phyloP scores from a whole-genome alignment of 768 basidiomycete genomes.

The Psilocybe sp. region DNA sequence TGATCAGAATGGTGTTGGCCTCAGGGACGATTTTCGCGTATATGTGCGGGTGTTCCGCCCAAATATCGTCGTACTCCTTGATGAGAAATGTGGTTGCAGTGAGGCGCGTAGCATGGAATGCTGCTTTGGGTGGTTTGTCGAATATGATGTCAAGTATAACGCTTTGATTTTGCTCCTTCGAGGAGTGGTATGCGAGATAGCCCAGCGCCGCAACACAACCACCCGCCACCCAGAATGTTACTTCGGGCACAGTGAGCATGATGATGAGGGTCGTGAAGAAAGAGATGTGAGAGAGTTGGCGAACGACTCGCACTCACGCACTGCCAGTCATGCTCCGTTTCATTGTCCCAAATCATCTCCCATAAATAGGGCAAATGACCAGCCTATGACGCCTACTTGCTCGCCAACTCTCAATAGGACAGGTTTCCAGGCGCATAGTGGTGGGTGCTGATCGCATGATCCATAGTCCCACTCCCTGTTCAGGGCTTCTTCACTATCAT shows the following conservation, averaged over 20 bases:
- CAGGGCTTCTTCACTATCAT: too few species aligned
- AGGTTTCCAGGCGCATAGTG: too few species aligned
- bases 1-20: slow-evolving; percentile 40
- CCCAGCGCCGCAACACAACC: slow-evolving; percentile 10
- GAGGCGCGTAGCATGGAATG: slow-evolving; percentile 28
- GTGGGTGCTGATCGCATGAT: too few species aligned
- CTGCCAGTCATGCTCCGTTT: too few species aligned
- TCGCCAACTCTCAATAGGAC: too few species aligned
- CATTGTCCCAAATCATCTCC: too few species aligned
- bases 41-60: slow-evolving; percentile 51
- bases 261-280: not conserved
- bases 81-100: slow-evolving; percentile 36
- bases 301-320: slow-evolving; percentile 2
- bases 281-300: not conserved
- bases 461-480: too few species aligned
- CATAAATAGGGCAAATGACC: too few species aligned
- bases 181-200: slow-evolving; percentile 2
- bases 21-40: slow-evolving; percentile 43
- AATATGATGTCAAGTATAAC: slow-evolving; percentile 13
- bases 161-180: too few species aligned
- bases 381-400: too few species aligned
- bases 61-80: slow-evolving; percentile 50
- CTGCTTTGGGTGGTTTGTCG: slow-evolving; percentile 10
- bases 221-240: slow-evolving; percentile 10
- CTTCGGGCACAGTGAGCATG: not conserved